Base-by-base conservation (phyloP, 75 land plant species). In the Ceratopteris richardii region DNA sequence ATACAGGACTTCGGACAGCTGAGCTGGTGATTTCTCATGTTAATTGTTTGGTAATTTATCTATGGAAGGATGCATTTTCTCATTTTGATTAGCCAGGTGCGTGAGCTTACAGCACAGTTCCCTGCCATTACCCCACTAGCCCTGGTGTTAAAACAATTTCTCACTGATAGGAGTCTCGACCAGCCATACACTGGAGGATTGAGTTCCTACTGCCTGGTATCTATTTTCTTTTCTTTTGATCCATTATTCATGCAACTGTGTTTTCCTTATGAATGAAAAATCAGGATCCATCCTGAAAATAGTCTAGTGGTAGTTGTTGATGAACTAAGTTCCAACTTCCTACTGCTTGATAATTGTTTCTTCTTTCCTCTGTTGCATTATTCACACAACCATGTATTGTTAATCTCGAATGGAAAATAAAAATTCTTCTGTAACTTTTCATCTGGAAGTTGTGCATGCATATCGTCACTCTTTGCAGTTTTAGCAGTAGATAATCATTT, bases 151-250 rank as follows among this genome's bases (percentile, higher is more conserved):
- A 94, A 94, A 76, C 84, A 90, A 65, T 94, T 94, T 50, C 64
- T 94, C 36, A 81, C 88, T 13, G 98, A 86, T 76, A 84, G 98
- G 28, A 82, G 91, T 58, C 76, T 94, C 44, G 96, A 94, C 66
- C 96, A 83, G 44, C 77, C 98, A 12, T 90, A 94, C 53, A 90
- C 91, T 33, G 98, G 98, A 58, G 98, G 98, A 52, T 77, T 94
- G 42, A 90, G 96, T 76, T 94, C 98, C 10, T 83, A 94, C 54
- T 90, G 98, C 60, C 69, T 90, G 90, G 98, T 93, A 63, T 16
- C 19, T 42, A 40, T 64, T 69, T 33, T 10, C 31, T 14, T 56
- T 3, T 29, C 4, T 7, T 56, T 56, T 7, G 9, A 29, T 25
- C 30, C 13, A 52, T 52, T 20, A 16, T 20, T 20, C 54, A 11